Evolutionary conservation across 2,329 filamentous ascomycete species (phyloP).

Genomic region (Chalara sp.): DNA sequence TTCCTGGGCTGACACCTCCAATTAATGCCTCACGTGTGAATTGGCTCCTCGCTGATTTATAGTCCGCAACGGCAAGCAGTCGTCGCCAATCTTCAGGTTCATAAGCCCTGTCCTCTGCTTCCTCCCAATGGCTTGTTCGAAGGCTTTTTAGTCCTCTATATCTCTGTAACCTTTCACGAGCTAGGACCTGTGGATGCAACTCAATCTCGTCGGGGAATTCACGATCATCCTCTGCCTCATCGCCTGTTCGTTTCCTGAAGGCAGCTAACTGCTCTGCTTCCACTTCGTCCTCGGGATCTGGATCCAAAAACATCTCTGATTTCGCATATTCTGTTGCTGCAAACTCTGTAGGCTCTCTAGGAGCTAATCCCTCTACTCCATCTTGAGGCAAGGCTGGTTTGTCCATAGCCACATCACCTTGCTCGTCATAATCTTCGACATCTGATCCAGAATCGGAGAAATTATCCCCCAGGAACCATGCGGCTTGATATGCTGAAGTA

Average conservation of each 20-base stretch:
- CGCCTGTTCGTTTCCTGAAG: slow-evolving; percentile 70
- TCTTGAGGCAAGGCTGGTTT: slow-evolving; percentile 68
- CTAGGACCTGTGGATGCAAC: slow-evolving; percentile 78
- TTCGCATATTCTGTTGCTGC: slow-evolving; percentile 86
- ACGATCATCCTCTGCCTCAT: slow-evolving; percentile 80
- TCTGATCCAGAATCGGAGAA: slow-evolving; percentile 80
- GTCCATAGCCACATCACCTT: slow-evolving; percentile 46
- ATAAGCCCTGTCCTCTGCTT: slow-evolving; percentile 75
- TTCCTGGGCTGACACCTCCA: slow-evolving; percentile 82
- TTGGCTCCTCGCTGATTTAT: slow-evolving; percentile 73
- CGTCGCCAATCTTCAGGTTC: slow-evolving; percentile 88
- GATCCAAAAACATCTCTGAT: slow-evolving; percentile 81
- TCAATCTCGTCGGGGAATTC: slow-evolving; percentile 98
- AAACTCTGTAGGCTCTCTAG: slow-evolving; percentile 64
- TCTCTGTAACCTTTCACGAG: slow-evolving; percentile 74
- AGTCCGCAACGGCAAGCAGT: slow-evolving; percentile 81
- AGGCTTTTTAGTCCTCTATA: slow-evolving; percentile 92
- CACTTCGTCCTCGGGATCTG: slow-evolving; percentile 74
- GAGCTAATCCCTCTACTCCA: slow-evolving; percentile 65
- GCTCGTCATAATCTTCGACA: slow-evolving; percentile 62
- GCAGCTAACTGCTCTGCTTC: slow-evolving; percentile 70
- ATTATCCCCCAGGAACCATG: slow-evolving; percentile 79
- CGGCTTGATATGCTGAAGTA: slow-evolving; percentile 88
- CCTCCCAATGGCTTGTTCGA: slow-evolving; percentile 81
- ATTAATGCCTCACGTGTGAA: slow-evolving; percentile 75